Percentiles rank a stretch among this genome's conserved stretches.
Evolutionary conservation across 2,329 filamentous ascomycete genomes (phyloP).

Genomic region (Colletotrichum musae): DNA sequence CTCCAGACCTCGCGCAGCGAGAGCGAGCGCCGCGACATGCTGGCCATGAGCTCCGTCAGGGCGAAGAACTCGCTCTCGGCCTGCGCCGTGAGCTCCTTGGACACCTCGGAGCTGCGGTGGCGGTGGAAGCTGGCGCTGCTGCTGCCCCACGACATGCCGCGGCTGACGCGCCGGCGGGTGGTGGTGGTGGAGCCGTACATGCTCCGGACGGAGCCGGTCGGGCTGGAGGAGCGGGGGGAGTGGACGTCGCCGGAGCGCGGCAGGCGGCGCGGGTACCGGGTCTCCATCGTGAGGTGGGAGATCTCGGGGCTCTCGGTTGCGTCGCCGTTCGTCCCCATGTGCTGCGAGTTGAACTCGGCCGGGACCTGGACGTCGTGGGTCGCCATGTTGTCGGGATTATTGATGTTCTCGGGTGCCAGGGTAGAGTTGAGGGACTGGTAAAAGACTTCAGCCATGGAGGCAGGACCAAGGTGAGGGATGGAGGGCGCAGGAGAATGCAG

Average conservation of each 20-base stretch:
- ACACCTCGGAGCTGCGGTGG: conserved; percentile 26
- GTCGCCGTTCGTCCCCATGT: neutral
- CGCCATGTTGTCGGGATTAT: conserved; percentile 8
- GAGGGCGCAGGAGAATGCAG: neutral
- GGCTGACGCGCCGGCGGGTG: conserved; percentile 20
- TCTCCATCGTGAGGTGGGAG: neutral
- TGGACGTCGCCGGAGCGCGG: neutral
- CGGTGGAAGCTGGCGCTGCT: conserved; percentile 9
- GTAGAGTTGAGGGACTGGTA: conserved; percentile 17
- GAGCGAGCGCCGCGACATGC: conserved; percentile 28
- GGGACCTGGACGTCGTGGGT: conserved; percentile 5
- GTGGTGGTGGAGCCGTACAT: neutral
- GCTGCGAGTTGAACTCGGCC: neutral
- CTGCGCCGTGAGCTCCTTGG: conserved; percentile 32
- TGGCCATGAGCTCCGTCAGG: conserved; percentile 33
- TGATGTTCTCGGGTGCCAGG: neutral
- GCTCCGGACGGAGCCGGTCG: conserved; percentile 25
- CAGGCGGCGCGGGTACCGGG: conserved; percentile 4
- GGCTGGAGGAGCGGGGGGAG: conserved; percentile 19
- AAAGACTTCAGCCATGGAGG: conserved; percentile 3
- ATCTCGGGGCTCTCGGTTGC: neutral
- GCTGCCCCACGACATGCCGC: conserved; percentile 3
- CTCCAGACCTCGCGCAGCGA: conserved; percentile 33
- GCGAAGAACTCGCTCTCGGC: conserved; percentile 36
- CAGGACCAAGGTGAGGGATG: neutral